These are phyloP conservation scores for Ceratocystis alfenasii DNA, from an alignment of 2,329 filamentous ascomycete species.

Conservation along the genomic window DNA sequence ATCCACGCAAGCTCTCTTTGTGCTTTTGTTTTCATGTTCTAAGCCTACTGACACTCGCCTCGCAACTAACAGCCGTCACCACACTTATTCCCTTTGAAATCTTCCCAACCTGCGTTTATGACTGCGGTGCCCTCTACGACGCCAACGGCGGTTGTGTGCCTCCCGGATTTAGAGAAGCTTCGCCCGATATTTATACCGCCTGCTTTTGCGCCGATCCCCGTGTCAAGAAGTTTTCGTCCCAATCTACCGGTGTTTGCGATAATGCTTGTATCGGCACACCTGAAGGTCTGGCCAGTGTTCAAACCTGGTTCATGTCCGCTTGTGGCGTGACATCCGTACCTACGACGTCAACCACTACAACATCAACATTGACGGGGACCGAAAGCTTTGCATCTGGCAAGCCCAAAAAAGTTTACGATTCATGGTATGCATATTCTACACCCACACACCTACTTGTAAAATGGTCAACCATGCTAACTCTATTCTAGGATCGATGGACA, in stretches of 20 bases:
- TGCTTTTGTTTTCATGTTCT: not conserved
- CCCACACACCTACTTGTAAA: not conserved
- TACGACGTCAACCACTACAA: slow-evolving; percentile 24
- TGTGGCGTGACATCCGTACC: slow-evolving; percentile 38
- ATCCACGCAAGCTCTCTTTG: not conserved
- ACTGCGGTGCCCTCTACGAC: slow-evolving; percentile 51
- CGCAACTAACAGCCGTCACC: slow-evolving; percentile 28
- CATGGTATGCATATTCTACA: slow-evolving; percentile 13
- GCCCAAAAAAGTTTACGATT: slow-evolving; percentile 15
- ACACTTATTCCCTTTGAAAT: slow-evolving; percentile 45
- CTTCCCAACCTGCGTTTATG: slow-evolving; percentile 50
- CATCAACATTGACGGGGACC: slow-evolving; percentile 2
- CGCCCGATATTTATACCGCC: slow-evolving; percentile 43
- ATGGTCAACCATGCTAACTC: not conserved
- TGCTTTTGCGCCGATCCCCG: slow-evolving; percentile 62
- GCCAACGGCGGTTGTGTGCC: slow-evolving; percentile 63
- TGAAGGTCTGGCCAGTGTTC: slow-evolving; percentile 43
- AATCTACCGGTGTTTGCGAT: slow-evolving; percentile 50
- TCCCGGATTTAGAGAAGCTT: slow-evolving; percentile 29
- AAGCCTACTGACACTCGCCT: not conserved
- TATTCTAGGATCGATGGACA: slow-evolving; percentile 51
- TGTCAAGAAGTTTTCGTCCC: slow-evolving; percentile 46
- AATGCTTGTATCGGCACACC: slow-evolving; percentile 38
- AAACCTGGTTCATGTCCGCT: slow-evolving; percentile 57
- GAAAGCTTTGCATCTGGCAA: not conserved